phyloP scores from a whole-genome alignment of 208 protist species.

The Trypanosoma boissoni region DNA sequence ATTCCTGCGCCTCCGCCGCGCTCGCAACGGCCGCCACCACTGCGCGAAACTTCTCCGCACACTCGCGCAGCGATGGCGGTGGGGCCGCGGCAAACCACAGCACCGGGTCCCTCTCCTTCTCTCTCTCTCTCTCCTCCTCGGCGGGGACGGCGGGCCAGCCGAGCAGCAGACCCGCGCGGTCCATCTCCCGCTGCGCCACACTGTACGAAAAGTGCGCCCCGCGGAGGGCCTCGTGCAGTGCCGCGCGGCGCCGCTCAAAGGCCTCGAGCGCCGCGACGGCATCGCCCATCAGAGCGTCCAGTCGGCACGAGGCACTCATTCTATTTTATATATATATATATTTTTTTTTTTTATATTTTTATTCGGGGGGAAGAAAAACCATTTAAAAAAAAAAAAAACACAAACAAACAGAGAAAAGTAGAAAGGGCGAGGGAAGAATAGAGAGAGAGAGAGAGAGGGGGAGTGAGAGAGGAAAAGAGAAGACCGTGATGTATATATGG shows the following conservation, averaged over 20 bases:
- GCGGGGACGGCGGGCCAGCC: constrained; percentile 48
- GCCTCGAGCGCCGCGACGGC: constrained; percentile 28
- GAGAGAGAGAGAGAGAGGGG: no score
- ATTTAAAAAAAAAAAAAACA: no score
- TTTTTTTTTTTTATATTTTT: constrained; percentile 8
- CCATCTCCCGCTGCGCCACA: constrained; percentile 43
- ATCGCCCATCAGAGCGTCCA: constrained; percentile 7
- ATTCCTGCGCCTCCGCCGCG: constrained; percentile 45
- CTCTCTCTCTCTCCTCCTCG: constrained; percentile 2
- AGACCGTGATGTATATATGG: no score
- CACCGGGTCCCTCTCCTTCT: constrained; percentile 10
- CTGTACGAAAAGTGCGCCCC: constrained; percentile 50
- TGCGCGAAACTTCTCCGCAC: constrained; percentile 36
- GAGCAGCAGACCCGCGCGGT: constrained; percentile 46
- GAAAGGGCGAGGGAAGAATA: no score
- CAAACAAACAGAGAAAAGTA: no score
- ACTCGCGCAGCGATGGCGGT: constrained; percentile 33
- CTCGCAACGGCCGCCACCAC: constrained; percentile 38
- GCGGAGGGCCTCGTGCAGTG: constrained; percentile 49
- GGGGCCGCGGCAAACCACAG: constrained; percentile 22
- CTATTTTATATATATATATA: not conserved
- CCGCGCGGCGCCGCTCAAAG: constrained; percentile 35
- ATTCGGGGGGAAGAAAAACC: no score
- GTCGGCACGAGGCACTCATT: not conserved
- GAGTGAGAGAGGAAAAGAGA: no score